phyloP scores from a whole-genome alignment of 1,139 yeast genomes.

The Entelexis paramagnoliae region DNA sequence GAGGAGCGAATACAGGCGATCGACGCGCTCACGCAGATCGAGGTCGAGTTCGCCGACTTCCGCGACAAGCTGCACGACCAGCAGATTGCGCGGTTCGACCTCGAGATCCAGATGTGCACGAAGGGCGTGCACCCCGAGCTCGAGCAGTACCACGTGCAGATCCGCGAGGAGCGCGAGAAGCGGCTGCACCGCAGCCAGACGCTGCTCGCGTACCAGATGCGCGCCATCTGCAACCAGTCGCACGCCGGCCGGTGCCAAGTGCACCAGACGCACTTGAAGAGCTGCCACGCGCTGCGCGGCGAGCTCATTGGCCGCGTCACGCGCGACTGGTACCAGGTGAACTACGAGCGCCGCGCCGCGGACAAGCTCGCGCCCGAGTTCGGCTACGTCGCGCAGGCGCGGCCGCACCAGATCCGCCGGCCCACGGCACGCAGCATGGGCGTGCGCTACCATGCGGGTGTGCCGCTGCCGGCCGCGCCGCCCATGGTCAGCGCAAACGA shows the following conservation, averaged over 20 bases:
- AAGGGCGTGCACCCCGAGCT: slow-evolving; percentile 89
- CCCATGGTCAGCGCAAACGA: slow-evolving; percentile 14
- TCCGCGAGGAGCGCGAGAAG: slow-evolving; percentile 60
- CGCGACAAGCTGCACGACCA: slow-evolving; percentile 50
- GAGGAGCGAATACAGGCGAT: slow-evolving; percentile 50
- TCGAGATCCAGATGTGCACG: slow-evolving; percentile 75
- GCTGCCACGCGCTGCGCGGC: slow-evolving; percentile 56
- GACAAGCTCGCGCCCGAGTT: slow-evolving; percentile 46
- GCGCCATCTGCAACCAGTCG: slow-evolving; percentile 71
- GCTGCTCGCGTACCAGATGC: slow-evolving; percentile 59
- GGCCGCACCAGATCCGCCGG: slow-evolving; percentile 30
- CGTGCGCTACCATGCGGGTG: slow-evolving; percentile 4
- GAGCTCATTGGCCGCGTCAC: slow-evolving; percentile 65
- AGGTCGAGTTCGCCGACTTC: slow-evolving; percentile 70
- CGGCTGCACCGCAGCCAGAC: slow-evolving; percentile 58
- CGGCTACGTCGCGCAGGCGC: slow-evolving; percentile 29
- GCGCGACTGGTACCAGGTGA: slow-evolving; percentile 82
- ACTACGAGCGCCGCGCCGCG: slow-evolving; percentile 57
- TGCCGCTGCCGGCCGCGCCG: slow-evolving; percentile 18
- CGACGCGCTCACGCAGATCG: slow-evolving; percentile 62
- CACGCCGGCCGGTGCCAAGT: slow-evolving; percentile 67
- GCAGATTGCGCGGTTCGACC: slow-evolving; percentile 62
- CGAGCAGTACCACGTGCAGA: slow-evolving; percentile 52
- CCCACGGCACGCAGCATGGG: slow-evolving; percentile 39
- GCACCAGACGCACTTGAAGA: slow-evolving; percentile 74